A percentile compares a stretch with the other conserved stretches of the same genome.
These are phyloP conservation scores for Moricandia moricandioides DNA, from an alignment of 345 rosid species.

Conservation along the genomic window DNA sequence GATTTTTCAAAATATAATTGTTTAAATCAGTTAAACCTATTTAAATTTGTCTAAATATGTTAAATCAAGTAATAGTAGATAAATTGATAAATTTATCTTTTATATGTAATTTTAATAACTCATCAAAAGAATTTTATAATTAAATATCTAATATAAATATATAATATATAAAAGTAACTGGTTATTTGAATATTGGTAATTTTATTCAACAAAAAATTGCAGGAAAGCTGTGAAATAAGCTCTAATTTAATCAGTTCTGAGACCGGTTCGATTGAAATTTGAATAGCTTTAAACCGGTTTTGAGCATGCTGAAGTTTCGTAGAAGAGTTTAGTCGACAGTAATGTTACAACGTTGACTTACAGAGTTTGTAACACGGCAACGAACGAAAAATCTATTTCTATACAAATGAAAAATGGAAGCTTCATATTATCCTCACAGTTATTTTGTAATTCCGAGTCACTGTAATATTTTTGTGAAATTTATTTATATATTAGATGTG, in stretches of 20 bases:
- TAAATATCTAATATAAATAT: no score
- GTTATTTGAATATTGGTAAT: no score
- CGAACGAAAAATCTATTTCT: no score
- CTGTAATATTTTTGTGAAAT: neutral
- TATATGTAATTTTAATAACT: no score
- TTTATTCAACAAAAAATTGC: neutral
- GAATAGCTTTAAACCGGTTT: slow-evolving; percentile 13
- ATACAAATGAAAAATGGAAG: neutral
- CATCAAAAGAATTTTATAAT: no score
- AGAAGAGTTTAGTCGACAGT: neutral
- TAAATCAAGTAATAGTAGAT: no score
- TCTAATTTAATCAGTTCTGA: neutral
- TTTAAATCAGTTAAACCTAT: no score
- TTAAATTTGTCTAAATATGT: no score
- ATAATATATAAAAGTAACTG: no score
- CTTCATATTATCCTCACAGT: neutral
- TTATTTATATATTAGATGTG: neutral
- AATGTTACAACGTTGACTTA: neutral
- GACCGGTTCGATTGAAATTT: neutral
- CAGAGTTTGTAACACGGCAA: neutral
- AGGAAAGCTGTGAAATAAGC: neutral
- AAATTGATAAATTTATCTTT: no score
- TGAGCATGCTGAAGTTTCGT: neutral
- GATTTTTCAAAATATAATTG: no score
- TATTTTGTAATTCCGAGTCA: neutral